Evolutionary conservation across 495 filamentous ascomycete genomes (phyloP), one percentile per base, ranked within the genome.

Genomic region (Podospora conica): DNA sequence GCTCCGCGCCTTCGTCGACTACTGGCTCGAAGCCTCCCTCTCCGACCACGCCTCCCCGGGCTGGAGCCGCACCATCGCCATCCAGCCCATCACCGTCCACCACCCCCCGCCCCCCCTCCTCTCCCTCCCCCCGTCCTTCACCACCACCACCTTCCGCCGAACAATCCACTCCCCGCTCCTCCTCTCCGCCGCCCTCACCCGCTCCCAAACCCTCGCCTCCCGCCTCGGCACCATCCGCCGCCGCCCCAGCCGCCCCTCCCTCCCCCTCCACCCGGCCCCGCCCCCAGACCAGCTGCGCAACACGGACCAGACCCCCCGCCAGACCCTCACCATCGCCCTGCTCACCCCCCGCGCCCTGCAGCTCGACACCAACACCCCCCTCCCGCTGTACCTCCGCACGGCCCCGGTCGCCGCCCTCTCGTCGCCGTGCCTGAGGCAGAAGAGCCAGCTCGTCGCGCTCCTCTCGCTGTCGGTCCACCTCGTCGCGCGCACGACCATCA

Each of bases 21-120:
- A 61, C 59, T 61, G 59, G 59, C 28, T 61, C 29, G 59, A 61
- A 25, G 59, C 59, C 28, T 61, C 59, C 29, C 59, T 61, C 9
- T 61, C 59, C n/a, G 22, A 61, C 59, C 59, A 20, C 9, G 21
- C 28, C 29, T 25, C 33, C 59, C 28, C 28, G 2, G 31, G 28
- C n/a, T 25, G 28, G 59, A 18, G 59, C 20, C 18, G 40, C 15
- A 48, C 40, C 18, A 21, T 33, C 28, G 59, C 59, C 29, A 61
- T 61, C 22, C 33, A 24, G 0, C 59, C 59, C 20, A 1, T 61
- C 21, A 27, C 23, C 6, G 22, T 61, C 11, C 29, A 21, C 10
- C 59, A 61, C n/a, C 33, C 31, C 23, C 0, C 33, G 3, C 59
- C 15, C 20, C 59, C 59, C 6, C 28, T 53, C 9, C 12, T 53